These are phyloP conservation scores for Blastocladiella britannica DNA, from an alignment of 192 early-diverging fungal species.

Conservation along the genomic window DNA sequence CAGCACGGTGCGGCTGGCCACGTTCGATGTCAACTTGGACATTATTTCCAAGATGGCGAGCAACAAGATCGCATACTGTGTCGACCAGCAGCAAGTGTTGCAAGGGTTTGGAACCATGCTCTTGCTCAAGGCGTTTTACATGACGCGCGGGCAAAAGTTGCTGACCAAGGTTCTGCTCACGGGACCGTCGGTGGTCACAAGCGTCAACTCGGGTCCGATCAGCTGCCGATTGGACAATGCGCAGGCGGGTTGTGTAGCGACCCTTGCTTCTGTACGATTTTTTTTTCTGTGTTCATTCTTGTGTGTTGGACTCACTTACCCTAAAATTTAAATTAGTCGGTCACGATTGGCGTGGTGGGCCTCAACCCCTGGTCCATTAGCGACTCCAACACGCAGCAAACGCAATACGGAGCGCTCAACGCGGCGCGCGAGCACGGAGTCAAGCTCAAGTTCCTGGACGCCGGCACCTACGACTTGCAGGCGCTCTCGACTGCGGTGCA, in stretches of 20 bases:
- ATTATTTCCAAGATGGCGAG: neutral
- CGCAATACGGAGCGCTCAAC: neutral
- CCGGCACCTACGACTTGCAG: slow-evolving; percentile 1
- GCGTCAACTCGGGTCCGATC: neutral
- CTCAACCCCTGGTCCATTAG: neutral
- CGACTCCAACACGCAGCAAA: neutral
- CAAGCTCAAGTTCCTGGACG: neutral
- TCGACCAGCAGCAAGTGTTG: neutral
- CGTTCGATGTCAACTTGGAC: neutral
- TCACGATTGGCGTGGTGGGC: neutral
- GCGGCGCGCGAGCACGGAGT: neutral
- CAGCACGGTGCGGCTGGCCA: neutral
- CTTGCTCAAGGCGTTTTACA: neutral
- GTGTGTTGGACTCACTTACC: neutral
- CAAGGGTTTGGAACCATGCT: neutral
- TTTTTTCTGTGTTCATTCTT: neutral
- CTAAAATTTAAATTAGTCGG: too few species aligned
- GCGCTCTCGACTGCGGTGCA: neutral
- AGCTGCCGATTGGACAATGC: neutral
- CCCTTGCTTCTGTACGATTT: neutral
- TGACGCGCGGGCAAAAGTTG: neutral
- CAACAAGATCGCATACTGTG: neutral
- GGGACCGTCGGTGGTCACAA: neutral
- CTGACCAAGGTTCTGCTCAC: neutral
- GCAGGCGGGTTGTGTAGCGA: neutral